Percentiles rank a stretch among this genome's conserved stretches.
Evolutionary conservation across 2,329 filamentous ascomycete species (phyloP).

Genomic region (Macrophomina phaseolina): DNA sequence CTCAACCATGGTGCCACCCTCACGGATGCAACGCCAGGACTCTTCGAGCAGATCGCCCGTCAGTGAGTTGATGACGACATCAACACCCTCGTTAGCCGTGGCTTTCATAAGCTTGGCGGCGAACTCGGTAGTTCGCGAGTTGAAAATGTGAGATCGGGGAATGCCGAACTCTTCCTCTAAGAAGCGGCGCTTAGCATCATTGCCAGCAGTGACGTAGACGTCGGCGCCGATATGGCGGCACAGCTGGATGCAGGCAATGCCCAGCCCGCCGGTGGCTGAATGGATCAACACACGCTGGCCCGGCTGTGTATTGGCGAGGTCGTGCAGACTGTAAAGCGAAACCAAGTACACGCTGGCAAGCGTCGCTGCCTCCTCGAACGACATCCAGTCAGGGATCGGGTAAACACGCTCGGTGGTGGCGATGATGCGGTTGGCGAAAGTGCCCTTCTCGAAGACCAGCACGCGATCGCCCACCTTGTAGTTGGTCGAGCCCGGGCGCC

Average conservation of each 20-base stretch:
- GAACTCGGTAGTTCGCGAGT: conserved; percentile 30
- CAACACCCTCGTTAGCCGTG: conserved; percentile 38
- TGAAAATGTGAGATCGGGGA: conserved; percentile 40
- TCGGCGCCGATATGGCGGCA: conserved; percentile 34
- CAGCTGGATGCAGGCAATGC: conserved; percentile 37
- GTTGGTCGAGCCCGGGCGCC: not conserved
- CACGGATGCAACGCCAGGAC: conserved; percentile 34
- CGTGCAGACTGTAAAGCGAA: conserved; percentile 30
- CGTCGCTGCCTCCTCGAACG: conserved; percentile 33
- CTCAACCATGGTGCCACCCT: conserved; percentile 41
- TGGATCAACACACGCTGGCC: conserved; percentile 37
- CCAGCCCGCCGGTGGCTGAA: conserved; percentile 38
- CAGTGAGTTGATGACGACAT: conserved; percentile 38
- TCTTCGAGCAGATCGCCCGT: conserved; percentile 32
- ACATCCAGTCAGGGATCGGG: conserved; percentile 32
- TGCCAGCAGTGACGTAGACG: conserved; percentile 37
- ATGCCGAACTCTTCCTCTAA: conserved; percentile 33
- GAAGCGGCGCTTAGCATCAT: conserved; percentile 31
- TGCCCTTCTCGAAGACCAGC: not conserved
- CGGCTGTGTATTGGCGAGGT: conserved; percentile 29
- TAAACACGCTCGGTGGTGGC: conserved; percentile 4
- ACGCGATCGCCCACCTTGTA: conserved; percentile 22
- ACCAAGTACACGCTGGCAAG: conserved; percentile 31
- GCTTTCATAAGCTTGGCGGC: conserved; percentile 28
- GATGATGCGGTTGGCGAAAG: conserved; percentile 12